These are phyloP conservation scores for Sugiyamaella qingdaonensis DNA, from an alignment of 805 yeast genomes.

Conservation along the genomic window DNA sequence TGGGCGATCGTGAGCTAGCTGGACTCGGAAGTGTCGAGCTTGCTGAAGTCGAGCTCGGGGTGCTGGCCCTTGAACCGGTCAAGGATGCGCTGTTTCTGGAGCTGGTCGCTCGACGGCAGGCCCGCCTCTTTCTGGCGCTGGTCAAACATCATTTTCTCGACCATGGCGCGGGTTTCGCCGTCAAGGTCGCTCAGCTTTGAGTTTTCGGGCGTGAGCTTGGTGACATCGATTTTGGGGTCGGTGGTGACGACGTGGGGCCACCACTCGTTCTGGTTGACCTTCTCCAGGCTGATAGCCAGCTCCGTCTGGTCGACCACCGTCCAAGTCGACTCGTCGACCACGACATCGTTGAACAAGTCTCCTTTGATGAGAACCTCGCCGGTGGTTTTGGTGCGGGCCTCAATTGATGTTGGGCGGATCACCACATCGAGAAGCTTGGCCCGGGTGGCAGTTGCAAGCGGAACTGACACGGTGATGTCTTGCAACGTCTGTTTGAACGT, in stretches of 20 bases:
- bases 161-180: slow-evolving; percentile 40
- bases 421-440: slow-evolving; percentile 35
- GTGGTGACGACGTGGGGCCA: slow-evolving; percentile 43
- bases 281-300: slow-evolving; percentile 36
- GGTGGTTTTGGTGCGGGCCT: slow-evolving; percentile 25
- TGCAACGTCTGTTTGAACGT: slow-evolving; percentile 41
- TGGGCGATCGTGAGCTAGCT: no score
- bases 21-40: slow-evolving; percentile 13
- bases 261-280: slow-evolving; percentile 38
- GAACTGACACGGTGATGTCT: slow-evolving; percentile 37
- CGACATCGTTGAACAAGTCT: slow-evolving; percentile 32
- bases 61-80: slow-evolving; percentile 40
- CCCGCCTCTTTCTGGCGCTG: slow-evolving; percentile 40
- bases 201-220: slow-evolving; percentile 40
- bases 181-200: slow-evolving; percentile 40
- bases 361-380: slow-evolving; percentile 31
- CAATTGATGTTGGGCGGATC: slow-evolving; percentile 23
- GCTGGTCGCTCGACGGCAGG: slow-evolving; percentile 37
- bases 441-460: slow-evolving; percentile 33
- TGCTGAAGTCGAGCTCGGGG: slow-evolving; percentile 41
- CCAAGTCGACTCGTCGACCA: slow-evolving; percentile 40
- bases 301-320: slow-evolving; percentile 38
- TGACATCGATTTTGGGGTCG: slow-evolving; percentile 37
- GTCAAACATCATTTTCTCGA: slow-evolving; percentile 47
- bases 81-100: slow-evolving; percentile 32